phyloP scores from a whole-genome alignment of 352 stramenopile species.

The Phytophthora boehmeriae region DNA sequence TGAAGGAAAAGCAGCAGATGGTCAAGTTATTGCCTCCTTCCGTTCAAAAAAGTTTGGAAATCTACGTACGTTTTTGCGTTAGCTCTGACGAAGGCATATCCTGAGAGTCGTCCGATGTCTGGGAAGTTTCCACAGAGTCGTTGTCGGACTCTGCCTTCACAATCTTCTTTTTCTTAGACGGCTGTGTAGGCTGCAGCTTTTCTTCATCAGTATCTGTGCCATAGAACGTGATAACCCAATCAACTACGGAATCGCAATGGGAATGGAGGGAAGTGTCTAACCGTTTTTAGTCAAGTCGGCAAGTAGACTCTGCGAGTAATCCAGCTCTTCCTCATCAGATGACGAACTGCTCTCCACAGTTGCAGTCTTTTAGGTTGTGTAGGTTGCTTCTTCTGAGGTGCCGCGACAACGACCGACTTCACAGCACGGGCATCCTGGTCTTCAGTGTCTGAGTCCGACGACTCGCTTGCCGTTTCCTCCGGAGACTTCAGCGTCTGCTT shows the following conservation, averaged over 20 bases:
- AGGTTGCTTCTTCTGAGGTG: constrained; percentile 18
- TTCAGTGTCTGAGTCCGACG: constrained; percentile 39
- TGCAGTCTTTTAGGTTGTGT: constrained; percentile 14
- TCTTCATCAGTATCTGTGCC: constrained; percentile 40
- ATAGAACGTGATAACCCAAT: constrained; percentile 21
- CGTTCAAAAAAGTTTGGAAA: neutral
- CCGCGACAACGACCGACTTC: constrained; percentile 8
- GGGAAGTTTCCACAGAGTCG: constrained; percentile 34
- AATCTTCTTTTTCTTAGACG: constrained; percentile 35
- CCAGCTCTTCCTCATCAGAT: constrained; percentile 67
- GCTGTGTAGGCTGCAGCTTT: neutral
- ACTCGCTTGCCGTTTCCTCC: constrained; percentile 31
- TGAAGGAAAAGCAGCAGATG: constrained; percentile 15
- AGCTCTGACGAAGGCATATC: constrained; percentile 56
- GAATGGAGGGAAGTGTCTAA: constrained; percentile 35
- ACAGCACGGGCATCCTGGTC: neutral
- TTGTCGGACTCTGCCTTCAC: constrained; percentile 26
- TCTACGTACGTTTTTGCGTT: constrained; percentile 53
- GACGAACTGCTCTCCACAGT: constrained; percentile 34
- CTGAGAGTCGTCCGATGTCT: constrained; percentile 50
- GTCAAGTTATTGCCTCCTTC: constrained; percentile 1
- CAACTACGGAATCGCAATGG: constrained; percentile 26
- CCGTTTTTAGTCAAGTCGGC: constrained; percentile 72
- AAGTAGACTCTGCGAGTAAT: constrained; percentile 81
- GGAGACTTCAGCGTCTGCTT: constrained; percentile 35